Evolutionary conservation across 202 grass and related monocot species (phyloP), one percentile per base, ranked within the genome.

Genomic region (Zizania palustris): DNA sequence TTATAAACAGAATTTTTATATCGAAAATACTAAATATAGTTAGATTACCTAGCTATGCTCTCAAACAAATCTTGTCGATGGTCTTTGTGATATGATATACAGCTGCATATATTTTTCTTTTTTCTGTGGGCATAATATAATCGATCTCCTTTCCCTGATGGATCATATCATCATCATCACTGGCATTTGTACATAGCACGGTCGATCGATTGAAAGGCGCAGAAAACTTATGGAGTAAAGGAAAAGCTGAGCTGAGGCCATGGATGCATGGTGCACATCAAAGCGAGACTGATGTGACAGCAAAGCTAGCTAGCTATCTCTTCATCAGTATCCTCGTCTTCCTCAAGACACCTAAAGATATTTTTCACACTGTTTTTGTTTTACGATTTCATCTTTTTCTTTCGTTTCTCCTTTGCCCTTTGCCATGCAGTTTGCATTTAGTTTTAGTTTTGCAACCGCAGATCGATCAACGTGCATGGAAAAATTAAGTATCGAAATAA

Each of bases 331-430:
- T 82, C 81, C 69, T 73, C 86, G 87, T 89, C 86, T 82, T 76
- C 75, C 57, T 89, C 81, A 92, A 92, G 86, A 77, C 58, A 83
- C 81, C 83, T 80, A 87, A 87, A 92, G 68, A 77, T 80, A 74
- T 77, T 75, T 90, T 90, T 70, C 16, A 39, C 45, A 55, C 46
- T 19, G 8, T 74, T 79, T 67, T 72, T 80, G 73, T 59, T 55
- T 50, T 54, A 54, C 8, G 1, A 55, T 73, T 36, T 48, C 54
- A 4, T 71, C 28, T 45, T 44, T 64, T 71, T 65, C 34, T 65
- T 77, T 44, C 9, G n/a, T 63, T n/a, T 59, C 72, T 63, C 51
- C 69, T 69, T 37, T 63, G 36, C 69, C 69, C 63, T 88, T 69
- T 77, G 66, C 63, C 72, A 84, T 65, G 42, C 64, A 73, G 66